These are phyloP conservation scores for Meyerozyma athensensis DNA, from an alignment of 1,139 yeast species.

Conservation along the genomic window DNA sequence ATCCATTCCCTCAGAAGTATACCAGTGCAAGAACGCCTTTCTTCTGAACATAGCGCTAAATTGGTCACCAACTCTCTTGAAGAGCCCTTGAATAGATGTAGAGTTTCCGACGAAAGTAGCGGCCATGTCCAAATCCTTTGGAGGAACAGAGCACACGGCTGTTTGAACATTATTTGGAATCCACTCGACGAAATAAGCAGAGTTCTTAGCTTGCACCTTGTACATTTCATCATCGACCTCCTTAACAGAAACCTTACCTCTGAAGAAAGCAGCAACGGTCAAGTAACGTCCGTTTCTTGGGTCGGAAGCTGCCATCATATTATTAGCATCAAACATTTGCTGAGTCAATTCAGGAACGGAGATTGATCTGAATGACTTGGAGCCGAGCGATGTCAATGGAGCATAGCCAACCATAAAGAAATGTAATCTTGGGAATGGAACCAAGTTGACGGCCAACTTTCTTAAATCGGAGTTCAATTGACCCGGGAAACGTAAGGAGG, in stretches of 20 bases:
- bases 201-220: conserved; percentile 76
- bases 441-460: conserved; percentile 87
- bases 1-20: conserved; percentile 93
- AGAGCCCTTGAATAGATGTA: conserved; percentile 85
- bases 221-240: conserved; percentile 94
- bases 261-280: conserved; percentile 91
- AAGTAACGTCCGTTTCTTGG: conserved; percentile 87
- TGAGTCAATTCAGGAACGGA: conserved; percentile 89
- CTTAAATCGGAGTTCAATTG: conserved; percentile 88
- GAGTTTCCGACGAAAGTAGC: conserved; percentile 93
- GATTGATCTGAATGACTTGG: conserved; percentile 77
- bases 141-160: conserved; percentile 87
- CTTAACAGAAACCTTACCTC: conserved; percentile 87
- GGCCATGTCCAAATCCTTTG: conserved; percentile 78
- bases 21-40: conserved; percentile 95
- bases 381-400: conserved; percentile 75
- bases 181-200: conserved; percentile 89
- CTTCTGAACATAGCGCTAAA: conserved; percentile 90
- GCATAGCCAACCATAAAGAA: conserved; percentile 95
- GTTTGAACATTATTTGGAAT: conserved; percentile 95
- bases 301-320: conserved; percentile 95
- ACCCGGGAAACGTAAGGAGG: conserved; percentile 89
- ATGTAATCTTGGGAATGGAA: conserved; percentile 92
- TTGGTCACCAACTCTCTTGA: conserved; percentile 85
- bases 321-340: conserved; percentile 86